These are phyloP conservation scores for Fusarium sarcochroum DNA, from an alignment of 2,329 filamentous ascomycete species.

Conservation along the genomic window DNA sequence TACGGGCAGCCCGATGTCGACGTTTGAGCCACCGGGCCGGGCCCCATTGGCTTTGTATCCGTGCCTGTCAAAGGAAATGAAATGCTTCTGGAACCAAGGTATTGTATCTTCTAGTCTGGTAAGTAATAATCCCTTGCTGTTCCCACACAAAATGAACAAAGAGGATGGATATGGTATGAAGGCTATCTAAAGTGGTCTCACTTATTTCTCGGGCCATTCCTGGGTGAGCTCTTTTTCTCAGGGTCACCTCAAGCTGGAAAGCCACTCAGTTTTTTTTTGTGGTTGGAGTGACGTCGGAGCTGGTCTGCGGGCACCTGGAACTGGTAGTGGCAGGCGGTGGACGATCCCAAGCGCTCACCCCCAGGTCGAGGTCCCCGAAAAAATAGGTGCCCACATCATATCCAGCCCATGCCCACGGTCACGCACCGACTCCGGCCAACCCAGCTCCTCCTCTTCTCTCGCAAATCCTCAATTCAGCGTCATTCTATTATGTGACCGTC, in stretches of 20 bases:
- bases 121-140: neutral
- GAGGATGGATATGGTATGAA: constrained; percentile 7
- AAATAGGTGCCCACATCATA: constrained; percentile 28
- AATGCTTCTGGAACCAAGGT: constrained; percentile 23
- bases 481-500: constrained; percentile 43
- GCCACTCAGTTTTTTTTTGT: constrained; percentile 9
- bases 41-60: constrained; percentile 10
- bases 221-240: neutral
- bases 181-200: constrained; percentile 1
- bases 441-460: constrained; percentile 27
- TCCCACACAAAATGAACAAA: neutral
- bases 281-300: constrained; percentile 39
- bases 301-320: neutral
- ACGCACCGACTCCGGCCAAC: constrained; percentile 45
- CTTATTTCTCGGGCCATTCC: neutral
- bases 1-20: constrained; percentile 14
- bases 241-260: constrained; percentile 1
- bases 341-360: constrained; percentile 1
- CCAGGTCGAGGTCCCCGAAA: constrained; percentile 29
- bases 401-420: constrained; percentile 7
- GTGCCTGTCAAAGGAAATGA: constrained; percentile 7
- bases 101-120: neutral
- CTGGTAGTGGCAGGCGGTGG: constrained; percentile 13
- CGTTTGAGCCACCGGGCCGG: constrained; percentile 34
- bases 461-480: constrained; percentile 19